Evolutionary conservation across 805 yeast species (phyloP).

Genomic region (Pichia membranifaciens): DNA sequence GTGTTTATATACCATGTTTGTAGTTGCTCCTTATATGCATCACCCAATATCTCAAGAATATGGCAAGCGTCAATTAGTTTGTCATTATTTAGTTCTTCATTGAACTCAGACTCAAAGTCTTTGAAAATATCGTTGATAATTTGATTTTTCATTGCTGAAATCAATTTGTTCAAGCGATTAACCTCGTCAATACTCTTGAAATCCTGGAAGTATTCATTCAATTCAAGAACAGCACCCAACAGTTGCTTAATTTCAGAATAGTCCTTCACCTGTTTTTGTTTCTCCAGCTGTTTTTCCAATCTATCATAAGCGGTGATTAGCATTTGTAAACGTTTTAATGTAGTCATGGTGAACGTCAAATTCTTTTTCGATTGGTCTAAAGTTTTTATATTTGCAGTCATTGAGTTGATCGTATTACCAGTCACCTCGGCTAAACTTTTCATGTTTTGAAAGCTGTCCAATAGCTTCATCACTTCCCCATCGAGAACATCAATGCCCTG

Average conservation of each 20-base stretch:
- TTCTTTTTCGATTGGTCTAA: slow-evolving; percentile 82
- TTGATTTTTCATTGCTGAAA: slow-evolving; percentile 52
- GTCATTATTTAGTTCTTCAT: slow-evolving; percentile 31
- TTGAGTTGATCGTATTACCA: slow-evolving; percentile 53
- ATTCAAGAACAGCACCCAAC: slow-evolving; percentile 66
- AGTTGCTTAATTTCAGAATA: slow-evolving; percentile 54
- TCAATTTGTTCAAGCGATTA: slow-evolving; percentile 54
- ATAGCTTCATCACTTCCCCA: slow-evolving; percentile 35
- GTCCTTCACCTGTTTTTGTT: slow-evolving; percentile 23
- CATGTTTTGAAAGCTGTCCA: slow-evolving; percentile 42
- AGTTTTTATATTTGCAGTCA: slow-evolving; percentile 72
- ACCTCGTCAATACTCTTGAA: slow-evolving; percentile 82
- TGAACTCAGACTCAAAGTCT: slow-evolving; percentile 57
- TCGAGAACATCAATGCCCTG: slow-evolving; percentile 22
- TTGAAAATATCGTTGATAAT: slow-evolving; percentile 64
- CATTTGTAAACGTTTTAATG: slow-evolving; percentile 83
- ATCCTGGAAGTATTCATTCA: slow-evolving; percentile 66
- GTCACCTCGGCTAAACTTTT: slow-evolving; percentile 47
- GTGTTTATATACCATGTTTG: slow-evolving; percentile 66
- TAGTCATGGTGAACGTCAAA: slow-evolving; percentile 77
- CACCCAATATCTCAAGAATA: slow-evolving; percentile 60
- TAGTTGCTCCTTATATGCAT: slow-evolving; percentile 51
- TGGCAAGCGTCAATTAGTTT: slow-evolving; percentile 59
- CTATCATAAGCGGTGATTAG: slow-evolving; percentile 67
- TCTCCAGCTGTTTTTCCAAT: slow-evolving; percentile 41